Evolutionary conservation across 2,329 filamentous ascomycete species (phyloP).

Genomic region (Microcyclospora tardicrescens): DNA sequence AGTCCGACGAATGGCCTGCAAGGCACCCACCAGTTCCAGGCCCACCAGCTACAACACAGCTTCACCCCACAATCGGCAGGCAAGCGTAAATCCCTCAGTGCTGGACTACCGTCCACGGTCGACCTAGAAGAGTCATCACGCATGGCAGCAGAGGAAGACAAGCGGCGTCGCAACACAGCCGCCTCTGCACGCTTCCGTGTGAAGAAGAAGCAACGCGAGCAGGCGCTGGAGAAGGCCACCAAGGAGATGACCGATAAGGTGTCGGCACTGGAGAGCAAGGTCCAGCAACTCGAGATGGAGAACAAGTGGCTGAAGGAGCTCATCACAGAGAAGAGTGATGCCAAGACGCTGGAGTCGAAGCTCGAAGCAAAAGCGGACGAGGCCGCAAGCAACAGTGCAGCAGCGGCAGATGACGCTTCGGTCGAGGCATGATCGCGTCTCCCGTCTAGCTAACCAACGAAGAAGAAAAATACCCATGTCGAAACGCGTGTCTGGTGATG

Average conservation of each 20-base stretch:
- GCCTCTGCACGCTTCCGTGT: conserved; percentile 41
- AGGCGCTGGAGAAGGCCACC: conserved; percentile 37
- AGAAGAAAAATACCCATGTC: no score
- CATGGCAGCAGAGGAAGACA: conserved; percentile 39
- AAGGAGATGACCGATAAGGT: conserved; percentile 40
- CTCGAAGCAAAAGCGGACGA: no score
- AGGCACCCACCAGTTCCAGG: conserved; percentile 15
- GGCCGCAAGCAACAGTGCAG: no score
- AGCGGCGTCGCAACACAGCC: conserved; percentile 40
- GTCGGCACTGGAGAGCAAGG: conserved; percentile 30
- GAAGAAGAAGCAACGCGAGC: conserved; percentile 44
- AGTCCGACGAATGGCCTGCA: conserved; percentile 17
- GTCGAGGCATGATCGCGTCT: no score
- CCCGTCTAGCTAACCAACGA: no score
- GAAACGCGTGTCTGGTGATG: no score
- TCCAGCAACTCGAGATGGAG: conserved; percentile 39
- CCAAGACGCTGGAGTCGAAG: conserved; percentile 2
- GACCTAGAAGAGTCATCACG: conserved; percentile 35
- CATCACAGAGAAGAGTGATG: conserved; percentile 37
- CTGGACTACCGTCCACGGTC: conserved; percentile 18
- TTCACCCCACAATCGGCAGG: conserved; percentile 13
- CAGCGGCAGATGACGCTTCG: no score
- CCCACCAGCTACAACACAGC: conserved; percentile 10
- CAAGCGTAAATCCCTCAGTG: conserved; percentile 32
- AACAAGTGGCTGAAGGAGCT: conserved; percentile 41